These are phyloP conservation scores for Penicillium sp. DNA, from an alignment of 2,329 filamentous ascomycete species.

Conservation along the genomic window DNA sequence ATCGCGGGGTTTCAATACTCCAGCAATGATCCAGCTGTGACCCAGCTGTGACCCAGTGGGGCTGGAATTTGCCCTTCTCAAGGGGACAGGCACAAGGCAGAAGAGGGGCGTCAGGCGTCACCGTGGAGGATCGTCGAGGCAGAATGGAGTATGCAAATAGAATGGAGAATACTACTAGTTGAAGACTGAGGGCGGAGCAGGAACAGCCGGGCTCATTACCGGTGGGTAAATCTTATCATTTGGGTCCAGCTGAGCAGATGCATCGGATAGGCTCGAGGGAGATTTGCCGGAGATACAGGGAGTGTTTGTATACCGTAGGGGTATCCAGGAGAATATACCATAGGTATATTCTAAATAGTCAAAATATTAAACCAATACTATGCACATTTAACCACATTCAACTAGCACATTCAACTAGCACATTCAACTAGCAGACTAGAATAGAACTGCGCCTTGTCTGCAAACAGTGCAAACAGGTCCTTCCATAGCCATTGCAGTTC, in stretches of 20 bases:
- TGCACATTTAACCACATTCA: no score
- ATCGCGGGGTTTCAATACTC: constrained; percentile 23
- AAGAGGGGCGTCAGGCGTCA: not conserved
- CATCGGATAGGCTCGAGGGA: not conserved
- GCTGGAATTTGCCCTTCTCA: constrained; percentile 7
- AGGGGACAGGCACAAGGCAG: not conserved
- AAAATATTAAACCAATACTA: no score
- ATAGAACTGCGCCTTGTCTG: no score
- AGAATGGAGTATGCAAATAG: not conserved
- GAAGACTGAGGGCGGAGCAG: not conserved
- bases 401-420: no score
- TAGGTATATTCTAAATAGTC: no score
- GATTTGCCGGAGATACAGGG: not conserved
- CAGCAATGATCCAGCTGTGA: no score
- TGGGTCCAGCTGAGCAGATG: not conserved
- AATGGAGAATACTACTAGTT: no score
- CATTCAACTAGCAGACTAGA: no score
- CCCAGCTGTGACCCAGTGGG: no score
- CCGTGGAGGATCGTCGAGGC: constrained; percentile 1
- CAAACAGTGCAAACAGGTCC: no score
- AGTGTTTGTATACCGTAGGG: no score
- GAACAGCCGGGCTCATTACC: not conserved
- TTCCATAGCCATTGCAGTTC: no score
- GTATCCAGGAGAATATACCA: not conserved
- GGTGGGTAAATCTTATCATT: constrained; percentile 3